phyloP scores from a whole-genome alignment of 1,139 yeast genomes.

The Yamadazyma sp. region DNA sequence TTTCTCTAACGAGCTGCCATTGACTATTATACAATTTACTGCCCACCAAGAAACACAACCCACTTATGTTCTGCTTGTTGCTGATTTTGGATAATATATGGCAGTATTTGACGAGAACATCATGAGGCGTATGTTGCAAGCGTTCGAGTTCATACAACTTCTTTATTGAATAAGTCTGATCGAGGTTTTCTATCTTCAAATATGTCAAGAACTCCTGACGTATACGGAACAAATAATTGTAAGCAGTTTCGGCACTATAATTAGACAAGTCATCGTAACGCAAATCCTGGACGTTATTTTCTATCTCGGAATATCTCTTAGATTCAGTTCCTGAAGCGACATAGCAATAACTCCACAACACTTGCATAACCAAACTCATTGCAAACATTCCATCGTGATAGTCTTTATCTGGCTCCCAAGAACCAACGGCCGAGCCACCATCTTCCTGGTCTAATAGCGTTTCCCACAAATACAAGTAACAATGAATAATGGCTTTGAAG shows the following conservation, averaged over 20 bases:
- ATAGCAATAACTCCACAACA: constrained; percentile 50
- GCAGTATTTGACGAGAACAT: constrained; percentile 39
- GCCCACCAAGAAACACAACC: constrained; percentile 53
- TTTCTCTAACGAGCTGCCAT: constrained; percentile 62
- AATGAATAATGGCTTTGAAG: constrained; percentile 55
- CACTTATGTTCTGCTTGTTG: constrained; percentile 51
- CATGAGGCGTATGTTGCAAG: constrained; percentile 25
- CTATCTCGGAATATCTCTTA: constrained; percentile 25
- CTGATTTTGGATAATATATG: constrained; percentile 41
- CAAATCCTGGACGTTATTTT: constrained; percentile 11
- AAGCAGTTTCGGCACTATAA: constrained; percentile 29
- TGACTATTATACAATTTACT: constrained; percentile 47
- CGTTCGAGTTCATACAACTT: constrained; percentile 11
- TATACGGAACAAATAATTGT: constrained; percentile 38
- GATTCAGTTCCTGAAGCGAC: constrained; percentile 43
- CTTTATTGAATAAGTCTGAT: constrained; percentile 16
- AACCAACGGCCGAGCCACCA: constrained; percentile 32
- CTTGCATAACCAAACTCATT: constrained; percentile 46
- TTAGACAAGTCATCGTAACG: constrained; percentile 23
- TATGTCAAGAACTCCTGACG: constrained; percentile 28
- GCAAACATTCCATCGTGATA: constrained; percentile 44
- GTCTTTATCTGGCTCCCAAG: constrained; percentile 29
- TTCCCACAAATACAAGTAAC: constrained; percentile 63
- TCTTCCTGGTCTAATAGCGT: constrained; percentile 42
- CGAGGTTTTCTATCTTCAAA: constrained; percentile 21